Evolutionary conservation across 768 basidiomycete genomes (phyloP).

Genomic region (Suillus discolor): DNA sequence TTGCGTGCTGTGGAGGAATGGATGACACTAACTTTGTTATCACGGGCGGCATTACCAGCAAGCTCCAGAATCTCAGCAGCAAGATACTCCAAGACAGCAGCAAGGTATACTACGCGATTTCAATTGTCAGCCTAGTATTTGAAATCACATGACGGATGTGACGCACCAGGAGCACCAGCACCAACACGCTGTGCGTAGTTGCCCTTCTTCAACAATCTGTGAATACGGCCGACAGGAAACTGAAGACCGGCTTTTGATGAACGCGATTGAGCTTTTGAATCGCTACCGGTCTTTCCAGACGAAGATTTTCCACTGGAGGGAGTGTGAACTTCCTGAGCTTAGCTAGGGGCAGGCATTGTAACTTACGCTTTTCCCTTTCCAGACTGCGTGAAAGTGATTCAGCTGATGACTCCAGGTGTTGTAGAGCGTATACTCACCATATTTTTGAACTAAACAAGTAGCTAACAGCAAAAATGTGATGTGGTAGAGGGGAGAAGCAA

Average conservation of each 20-base stretch:
- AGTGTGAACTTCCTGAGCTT: slow-evolving; percentile 8
- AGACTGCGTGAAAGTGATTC: slow-evolving; percentile 37
- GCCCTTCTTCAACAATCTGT: slow-evolving; percentile 72
- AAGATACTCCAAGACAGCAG: slow-evolving; percentile 86
- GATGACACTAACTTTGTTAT: slow-evolving; percentile 53
- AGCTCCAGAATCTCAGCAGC: slow-evolving; percentile 86
- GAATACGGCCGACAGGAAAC: slow-evolving; percentile 85
- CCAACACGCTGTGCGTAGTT: slow-evolving; percentile 75
- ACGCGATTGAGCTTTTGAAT: slow-evolving; percentile 64
- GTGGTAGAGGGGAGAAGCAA: slow-evolving; percentile 18
- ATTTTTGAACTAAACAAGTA: slow-evolving; percentile 11
- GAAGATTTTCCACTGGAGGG: slow-evolving; percentile 45
- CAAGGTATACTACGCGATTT: slow-evolving; percentile 63
- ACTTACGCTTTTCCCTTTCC: slow-evolving; percentile 59
- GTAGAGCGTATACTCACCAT: slow-evolving; percentile 35
- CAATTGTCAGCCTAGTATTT: slow-evolving; percentile 1
- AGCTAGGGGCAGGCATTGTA: slow-evolving; percentile 1
- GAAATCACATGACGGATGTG: neutral
- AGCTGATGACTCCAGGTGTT: neutral
- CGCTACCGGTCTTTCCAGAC: slow-evolving; percentile 50
- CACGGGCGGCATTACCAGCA: slow-evolving; percentile 77
- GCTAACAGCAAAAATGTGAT: slow-evolving; percentile 18
- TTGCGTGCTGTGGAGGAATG: neutral
- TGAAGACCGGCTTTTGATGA: slow-evolving; percentile 66
- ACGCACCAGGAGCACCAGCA: slow-evolving; percentile 65